phyloP scores from a whole-genome alignment of 192 early-diverging fungal species.

The Gaertneriomyces sp. region DNA sequence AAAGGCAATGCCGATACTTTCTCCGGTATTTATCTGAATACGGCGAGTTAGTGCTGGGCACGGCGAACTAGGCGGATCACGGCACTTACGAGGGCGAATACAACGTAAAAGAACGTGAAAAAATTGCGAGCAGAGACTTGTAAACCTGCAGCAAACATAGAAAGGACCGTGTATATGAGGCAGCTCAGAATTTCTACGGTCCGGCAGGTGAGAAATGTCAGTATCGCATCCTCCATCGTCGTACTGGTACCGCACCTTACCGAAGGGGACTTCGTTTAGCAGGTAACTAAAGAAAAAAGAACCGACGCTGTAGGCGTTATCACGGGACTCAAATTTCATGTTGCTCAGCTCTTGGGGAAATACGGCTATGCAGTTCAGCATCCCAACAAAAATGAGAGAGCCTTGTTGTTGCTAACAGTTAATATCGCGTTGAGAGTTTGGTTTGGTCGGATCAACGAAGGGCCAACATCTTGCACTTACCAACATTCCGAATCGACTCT shows the following conservation, averaged over 20 bases:
- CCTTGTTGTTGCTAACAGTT: slow-evolving; percentile 35
- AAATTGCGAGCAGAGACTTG: slow-evolving; percentile 27
- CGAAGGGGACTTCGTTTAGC: slow-evolving; percentile 20
- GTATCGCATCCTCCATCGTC: neutral
- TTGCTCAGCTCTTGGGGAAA: slow-evolving; percentile 38
- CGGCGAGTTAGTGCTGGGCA: too few relatives aligned
- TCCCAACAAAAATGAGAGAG: slow-evolving; percentile 42
- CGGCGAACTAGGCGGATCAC: too few relatives aligned
- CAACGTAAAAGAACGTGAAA: slow-evolving; percentile 22
- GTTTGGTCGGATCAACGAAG: neutral
- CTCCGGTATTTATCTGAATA: slow-evolving; percentile 35
- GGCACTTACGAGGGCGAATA: slow-evolving; percentile 16
- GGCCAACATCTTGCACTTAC: slow-evolving; percentile 23
- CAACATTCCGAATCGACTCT: slow-evolving; percentile 35
- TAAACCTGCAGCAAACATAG: slow-evolving; percentile 23
- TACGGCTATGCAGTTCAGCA: slow-evolving; percentile 43
- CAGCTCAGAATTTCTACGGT: slow-evolving; percentile 27
- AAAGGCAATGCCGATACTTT: slow-evolving; percentile 48
- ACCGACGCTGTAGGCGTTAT: slow-evolving; percentile 38
- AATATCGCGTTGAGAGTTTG: neutral
- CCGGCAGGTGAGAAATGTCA: neutral
- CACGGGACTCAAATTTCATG: slow-evolving; percentile 37
- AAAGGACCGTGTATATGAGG: slow-evolving; percentile 29
- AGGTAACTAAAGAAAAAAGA: slow-evolving; percentile 41
- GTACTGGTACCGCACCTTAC: neutral